Evolutionary conservation across 306 rosid genomes (phyloP), one percentile per base, ranked within the genome.

Genomic region (Gastrolobium bilobum): DNA sequence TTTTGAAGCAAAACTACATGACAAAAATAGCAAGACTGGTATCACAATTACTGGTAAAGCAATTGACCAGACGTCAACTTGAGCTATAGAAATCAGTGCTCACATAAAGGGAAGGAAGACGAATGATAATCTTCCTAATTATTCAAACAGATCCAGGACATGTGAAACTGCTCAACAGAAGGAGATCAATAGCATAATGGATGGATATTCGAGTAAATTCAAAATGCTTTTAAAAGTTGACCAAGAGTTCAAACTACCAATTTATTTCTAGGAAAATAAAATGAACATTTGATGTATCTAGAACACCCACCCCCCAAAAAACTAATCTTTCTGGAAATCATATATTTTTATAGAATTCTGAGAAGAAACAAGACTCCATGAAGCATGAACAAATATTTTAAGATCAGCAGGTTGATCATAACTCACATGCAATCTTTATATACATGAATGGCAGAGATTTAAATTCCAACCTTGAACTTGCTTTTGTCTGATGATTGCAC

Each of bases 401-500:
- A 46, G 43, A 69, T 63, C 37, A 64, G 11, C 13, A 9, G 4
- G 63, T 42, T 31, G 33, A 79, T 43, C 61, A 78, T 71, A 72
- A 30, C 40, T 58, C 6, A 10, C 50, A 78, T 62, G 66, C 67
- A 71, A 58, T 47, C 46, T 72, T 15, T 59, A 68, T 33, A 57
- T 62, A 71, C 7, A 60, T 68, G 54, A 37, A 50, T 14, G 44
- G 31, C 38, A 63, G n/a, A 71, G 59, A 84, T 43, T 73, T 39
- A 73, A 51, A 54, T 68, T 56, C 77, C 76, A 79, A 96, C 99
- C 99, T 96, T 96, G 79, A 96, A 93, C 86, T 96, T 96, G 96
- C 99, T 96, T 88, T 90, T 93, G 83, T 93, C 99, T 5, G 97
- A 81, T 47, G 99, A 90, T 10, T 89, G 94, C 15, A 96, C 99